Percentiles rank a stretch among this genome's conserved stretches.
These are phyloP conservation scores for Ustilago cynodontis DNA, from an alignment of 1,284 basidiomycete genomes.

Conservation along the genomic window DNA sequence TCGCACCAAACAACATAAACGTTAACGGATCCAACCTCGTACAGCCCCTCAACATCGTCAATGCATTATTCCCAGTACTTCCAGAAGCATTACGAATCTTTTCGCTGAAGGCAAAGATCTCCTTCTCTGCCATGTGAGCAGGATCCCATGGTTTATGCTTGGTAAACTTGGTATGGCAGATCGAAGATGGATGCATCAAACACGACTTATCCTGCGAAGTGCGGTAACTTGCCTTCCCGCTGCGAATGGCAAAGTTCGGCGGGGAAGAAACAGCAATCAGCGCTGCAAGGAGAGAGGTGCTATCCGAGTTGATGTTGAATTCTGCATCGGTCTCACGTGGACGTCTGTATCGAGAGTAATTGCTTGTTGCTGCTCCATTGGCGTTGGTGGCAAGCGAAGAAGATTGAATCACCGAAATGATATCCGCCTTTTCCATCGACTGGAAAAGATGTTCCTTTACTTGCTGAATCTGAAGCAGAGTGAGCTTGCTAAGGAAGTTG, in stretches of 20 bases:
- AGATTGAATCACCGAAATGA: constrained; percentile 59
- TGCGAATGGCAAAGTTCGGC: constrained; percentile 91
- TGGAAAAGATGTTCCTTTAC: constrained; percentile 85
- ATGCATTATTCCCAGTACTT: constrained; percentile 72
- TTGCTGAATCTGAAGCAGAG: constrained; percentile 84
- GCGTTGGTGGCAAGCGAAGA: constrained; percentile 29
- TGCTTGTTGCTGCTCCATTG: constrained; percentile 1
- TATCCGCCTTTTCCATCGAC: constrained; percentile 78
- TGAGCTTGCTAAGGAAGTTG: constrained; percentile 90
- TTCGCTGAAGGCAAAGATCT: constrained; percentile 86
- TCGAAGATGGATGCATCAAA: constrained; percentile 86
- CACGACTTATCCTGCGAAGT: constrained; percentile 88
- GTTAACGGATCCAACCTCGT: constrained; percentile 85
- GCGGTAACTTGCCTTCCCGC: constrained; percentile 79
- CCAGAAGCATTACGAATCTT: constrained; percentile 82
- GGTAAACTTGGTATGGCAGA: constrained; percentile 82
- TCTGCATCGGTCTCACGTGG: constrained; percentile 72
- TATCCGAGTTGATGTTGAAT: constrained; percentile 76
- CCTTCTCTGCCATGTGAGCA: constrained; percentile 74
- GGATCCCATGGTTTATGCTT: constrained; percentile 71
- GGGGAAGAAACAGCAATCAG: constrained; percentile 87
- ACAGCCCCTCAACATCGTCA: constrained; percentile 78
- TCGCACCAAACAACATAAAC: constrained; percentile 92
- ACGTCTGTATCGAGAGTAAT: constrained; percentile 42
- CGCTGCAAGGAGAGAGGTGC: constrained; percentile 83